Base-by-base conservation (phyloP, 805 yeast species). In the Cyberlindnera xishuangbannaensis region DNA sequence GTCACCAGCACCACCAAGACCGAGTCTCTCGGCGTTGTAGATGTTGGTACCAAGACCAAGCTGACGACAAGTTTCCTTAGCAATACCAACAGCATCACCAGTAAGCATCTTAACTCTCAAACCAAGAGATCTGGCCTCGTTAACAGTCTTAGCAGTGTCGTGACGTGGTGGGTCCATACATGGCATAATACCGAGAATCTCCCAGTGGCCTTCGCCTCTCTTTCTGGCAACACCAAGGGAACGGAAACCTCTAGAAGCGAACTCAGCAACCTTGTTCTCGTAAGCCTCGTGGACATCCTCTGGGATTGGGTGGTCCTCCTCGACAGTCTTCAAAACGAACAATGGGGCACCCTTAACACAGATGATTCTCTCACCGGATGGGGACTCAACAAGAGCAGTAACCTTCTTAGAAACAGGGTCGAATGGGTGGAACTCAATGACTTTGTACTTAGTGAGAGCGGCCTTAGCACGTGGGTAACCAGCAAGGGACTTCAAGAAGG, bases 101-200 rank as follows among this genome's bases (percentile, higher is more conserved):
- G 96, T 87, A 65, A 87, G 79, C 96, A 87, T 87, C 82, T 87
- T 87, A 55, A 87, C 92, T 70, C 92, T 80, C 61, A 87, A 76
- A 78, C 96, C 96, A 59, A 87, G 77, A 51, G 69, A 59, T 71
- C 83, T 79, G 55, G 96, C 96, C 71, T 87, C 96, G 65, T 72
- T 65, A 62, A 87, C 92, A 62, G 96, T 87, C 59, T 78, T 78
- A 57, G 94, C 95, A 72, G 96, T 87, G 68, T 87, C 96, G 70
- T 87, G 95, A 78, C 96, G 83, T 70, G 96, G 96, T 59, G 96
- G 96, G 70, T 87, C 96, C 88, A 84, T 83, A 72, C 95, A 86
- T 67, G 96, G 96, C 95, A 87, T 86, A 65, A 87, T 88, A 65
- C 96, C 96, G 60, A 87, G 72, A 55, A 87, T 86, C 71, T 87